These are phyloP conservation scores for Tranzscheliella williamsii DNA, from an alignment of 1,284 basidiomycete genomes.

Conservation along the genomic window DNA sequence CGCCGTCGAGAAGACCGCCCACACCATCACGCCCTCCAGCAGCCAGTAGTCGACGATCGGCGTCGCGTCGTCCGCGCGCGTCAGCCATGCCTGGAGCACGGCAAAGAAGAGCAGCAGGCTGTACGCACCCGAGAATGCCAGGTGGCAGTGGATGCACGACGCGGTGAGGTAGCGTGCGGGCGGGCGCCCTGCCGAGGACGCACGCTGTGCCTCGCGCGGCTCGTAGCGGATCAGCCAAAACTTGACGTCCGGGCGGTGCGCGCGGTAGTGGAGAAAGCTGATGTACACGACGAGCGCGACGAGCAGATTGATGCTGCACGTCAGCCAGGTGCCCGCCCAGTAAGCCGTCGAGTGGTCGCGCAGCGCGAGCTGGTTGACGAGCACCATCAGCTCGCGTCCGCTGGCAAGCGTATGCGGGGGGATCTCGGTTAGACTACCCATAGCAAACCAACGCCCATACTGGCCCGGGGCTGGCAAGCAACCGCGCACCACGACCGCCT, in stretches of 20 bases:
- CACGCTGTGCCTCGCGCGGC: too few species aligned
- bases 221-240: slow-evolving; percentile 22
- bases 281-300: slow-evolving; percentile 6
- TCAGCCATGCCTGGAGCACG: not conserved
- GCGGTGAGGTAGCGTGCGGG: slow-evolving; percentile 10
- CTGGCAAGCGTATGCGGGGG: too few species aligned
- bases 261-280: slow-evolving; percentile 9
- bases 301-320: slow-evolving; percentile 7
- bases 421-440: too few species aligned
- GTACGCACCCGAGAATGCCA: slow-evolving; percentile 8
- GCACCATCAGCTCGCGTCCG: slow-evolving; percentile 4
- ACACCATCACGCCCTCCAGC: slow-evolving; percentile 6
- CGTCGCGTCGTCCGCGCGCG: not conserved
- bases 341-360: slow-evolving; percentile 7
- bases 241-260: slow-evolving; percentile 2
- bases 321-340: slow-evolving; percentile 11
- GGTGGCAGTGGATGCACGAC: slow-evolving; percentile 24
- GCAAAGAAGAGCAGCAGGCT: slow-evolving; percentile 5
- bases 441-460: too few species aligned
- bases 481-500: too few species aligned
- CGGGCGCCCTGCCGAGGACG: too few species aligned
- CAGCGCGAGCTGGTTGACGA: slow-evolving; percentile 13
- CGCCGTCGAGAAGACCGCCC: slow-evolving; percentile 10
- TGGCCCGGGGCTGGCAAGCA: too few species aligned
- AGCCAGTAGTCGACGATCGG: slow-evolving; percentile 3